Base-by-base conservation (phyloP, 176 grass and related monocot species). In the Rhynchospora pubera region DNA sequence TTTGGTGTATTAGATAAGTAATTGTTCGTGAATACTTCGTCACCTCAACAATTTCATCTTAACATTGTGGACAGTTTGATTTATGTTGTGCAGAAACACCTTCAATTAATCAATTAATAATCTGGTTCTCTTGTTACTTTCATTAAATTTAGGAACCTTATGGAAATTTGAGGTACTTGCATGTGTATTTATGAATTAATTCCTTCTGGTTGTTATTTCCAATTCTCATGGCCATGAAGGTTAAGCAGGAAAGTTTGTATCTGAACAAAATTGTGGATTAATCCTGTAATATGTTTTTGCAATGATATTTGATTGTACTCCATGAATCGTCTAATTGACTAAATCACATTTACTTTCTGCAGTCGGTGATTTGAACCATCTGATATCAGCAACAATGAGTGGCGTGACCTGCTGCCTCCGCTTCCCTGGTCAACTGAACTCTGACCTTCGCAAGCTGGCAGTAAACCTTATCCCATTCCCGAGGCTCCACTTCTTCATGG, bases 401-500 rank as follows among this genome's bases (percentile, higher is more conserved):
- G 88, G 88, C 18, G 88, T 90, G 34, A 90, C 88, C 1, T 90
- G 88, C 81, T 90, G 85, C 43, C 65, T 90, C 22, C 85, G 88
- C 52, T 90, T 90, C 62, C 88, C 88, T 30, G 88, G 88, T 0
- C 88, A 90, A 61, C 14, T 90, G 73, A 90, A 90, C 57, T 90
- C 88, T 3, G 88, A 90, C 88, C 84, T 90, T 56, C 84, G 88
- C 14, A 90, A 90, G 85, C 19, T 90, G 70, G 88, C 88, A n/a
- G 88, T 90, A 50, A 90, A 90, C 81, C 88, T 90, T 10, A 90
- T 90, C 81, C 88, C 88, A 0, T 87, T 90, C 57, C 88, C 88
- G 4, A 85, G 85, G 42, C 90, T 92, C 26, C 90, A 92, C 61
- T 92, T 92, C 82, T 92, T 92, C 57, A 92, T 97, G 93, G 93